A percentile compares a stretch with the other conserved stretches of the same genome.
Evolutionary conservation across 257 asterid species (phyloP).

Genomic region (Solanum boliviense): DNA sequence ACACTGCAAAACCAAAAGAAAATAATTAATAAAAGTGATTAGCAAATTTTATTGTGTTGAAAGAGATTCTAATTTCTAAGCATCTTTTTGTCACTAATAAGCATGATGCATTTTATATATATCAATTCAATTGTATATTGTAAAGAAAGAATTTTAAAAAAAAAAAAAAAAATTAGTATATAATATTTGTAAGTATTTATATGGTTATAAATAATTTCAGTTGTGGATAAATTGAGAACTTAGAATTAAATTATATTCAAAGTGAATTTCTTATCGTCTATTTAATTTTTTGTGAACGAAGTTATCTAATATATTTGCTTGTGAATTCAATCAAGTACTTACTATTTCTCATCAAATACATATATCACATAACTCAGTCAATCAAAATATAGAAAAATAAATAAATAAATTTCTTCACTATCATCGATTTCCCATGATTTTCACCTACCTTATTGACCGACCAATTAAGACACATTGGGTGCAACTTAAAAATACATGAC

Average conservation of each 20-base stretch:
- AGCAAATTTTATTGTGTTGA: background rate
- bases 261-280: background rate
- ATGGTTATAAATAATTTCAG: background rate
- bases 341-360: background rate
- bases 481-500: background rate
- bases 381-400: background rate
- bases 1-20: conserved; percentile 25
- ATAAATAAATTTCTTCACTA: too few species aligned
- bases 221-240: background rate
- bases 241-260: background rate
- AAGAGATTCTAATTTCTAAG: background rate
- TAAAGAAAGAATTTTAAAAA: background rate
- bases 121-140: too few species aligned
- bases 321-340: background rate
- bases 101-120: background rate
- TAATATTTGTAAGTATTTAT: background rate
- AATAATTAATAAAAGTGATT: background rate
- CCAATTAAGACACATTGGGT: background rate
- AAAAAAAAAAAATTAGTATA: background rate
- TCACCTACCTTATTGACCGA: background rate
- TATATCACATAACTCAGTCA: background rate
- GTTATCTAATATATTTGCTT: background rate
- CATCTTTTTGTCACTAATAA: background rate
- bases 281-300: background rate
- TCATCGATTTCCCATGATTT: background rate